A percentile compares a stretch with the other conserved stretches of the same genome.
phyloP scores from a whole-genome alignment of 2,329 filamentous ascomycete species.

The Fonsecaea nubica region DNA sequence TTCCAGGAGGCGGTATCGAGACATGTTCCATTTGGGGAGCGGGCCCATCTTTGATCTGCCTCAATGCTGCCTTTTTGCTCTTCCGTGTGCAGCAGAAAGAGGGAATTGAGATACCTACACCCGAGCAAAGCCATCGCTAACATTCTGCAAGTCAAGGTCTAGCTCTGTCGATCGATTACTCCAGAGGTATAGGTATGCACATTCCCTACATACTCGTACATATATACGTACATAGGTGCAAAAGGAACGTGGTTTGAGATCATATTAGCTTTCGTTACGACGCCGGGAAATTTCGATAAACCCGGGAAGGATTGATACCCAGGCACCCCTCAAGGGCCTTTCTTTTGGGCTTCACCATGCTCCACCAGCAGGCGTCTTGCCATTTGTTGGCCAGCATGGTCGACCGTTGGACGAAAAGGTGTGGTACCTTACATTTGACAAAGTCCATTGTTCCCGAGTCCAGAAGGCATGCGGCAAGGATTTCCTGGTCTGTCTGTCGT shows the following conservation, averaged over 20 bases:
- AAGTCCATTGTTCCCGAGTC: background rate
- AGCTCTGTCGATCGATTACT: slow-evolving; percentile 6
- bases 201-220: too few relatives aligned
- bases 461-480: background rate
- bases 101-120: background rate
- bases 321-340: background rate
- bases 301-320: background rate
- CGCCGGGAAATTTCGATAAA: slow-evolving; percentile 8
- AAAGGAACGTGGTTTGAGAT: slow-evolving; percentile 10
- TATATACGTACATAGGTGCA: background rate
- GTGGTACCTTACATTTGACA: slow-evolving; percentile 18
- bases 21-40: background rate
- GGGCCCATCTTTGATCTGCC: background rate
- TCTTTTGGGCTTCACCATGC: background rate
- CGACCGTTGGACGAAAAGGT: background rate
- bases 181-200: background rate
- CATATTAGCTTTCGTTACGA: slow-evolving; percentile 9
- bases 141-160: slow-evolving; percentile 15
- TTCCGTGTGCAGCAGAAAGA: background rate
- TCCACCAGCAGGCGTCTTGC: slow-evolving; percentile 5
- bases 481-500: background rate
- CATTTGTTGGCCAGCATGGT: background rate
- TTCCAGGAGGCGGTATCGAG: background rate
- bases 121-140: background rate
- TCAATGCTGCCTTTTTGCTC: background rate